A percentile compares a stretch with the other conserved stretches of the same genome.
phyloP scores from a whole-genome alignment of 345 rosid genomes.

The thale cress (Arabidopsis thaliana) region TAIR10.1 NC_003070.9:16482001-16482500 shows the following conservation, averaged over 20 bases:
- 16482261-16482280: slow-evolving; percentile 96
- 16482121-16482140: slow-evolving; percentile 73
- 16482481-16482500: slow-evolving; percentile 69
- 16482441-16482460: slow-evolving; percentile 63
- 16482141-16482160: slow-evolving; percentile 67
- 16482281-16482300: slow-evolving; percentile 94
- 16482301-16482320: slow-evolving; percentile 97
- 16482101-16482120: slow-evolving; percentile 93
- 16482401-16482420: slow-evolving; percentile 99
- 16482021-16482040: slow-evolving; percentile 92
- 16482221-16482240: slow-evolving; percentile 74
- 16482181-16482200: slow-evolving; percentile 93
- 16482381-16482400: slow-evolving; percentile 87
- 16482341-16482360: slow-evolving; percentile 50
- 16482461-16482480: slow-evolving; percentile 60
- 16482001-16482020: slow-evolving; percentile 82
- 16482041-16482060: slow-evolving; percentile 87
- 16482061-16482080: slow-evolving; percentile 94
- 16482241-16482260: slow-evolving; percentile 91
- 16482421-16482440: slow-evolving; percentile 96
- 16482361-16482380: slow-evolving; percentile 78
- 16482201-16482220: slow-evolving; percentile 95
- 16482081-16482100: slow-evolving; percentile 99
- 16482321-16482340: slow-evolving; percentile 68
- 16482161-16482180: slow-evolving; percentile 72